Evolutionary conservation across 805 yeast species (phyloP).

Genomic region (Cyberlindnera petersonii): DNA sequence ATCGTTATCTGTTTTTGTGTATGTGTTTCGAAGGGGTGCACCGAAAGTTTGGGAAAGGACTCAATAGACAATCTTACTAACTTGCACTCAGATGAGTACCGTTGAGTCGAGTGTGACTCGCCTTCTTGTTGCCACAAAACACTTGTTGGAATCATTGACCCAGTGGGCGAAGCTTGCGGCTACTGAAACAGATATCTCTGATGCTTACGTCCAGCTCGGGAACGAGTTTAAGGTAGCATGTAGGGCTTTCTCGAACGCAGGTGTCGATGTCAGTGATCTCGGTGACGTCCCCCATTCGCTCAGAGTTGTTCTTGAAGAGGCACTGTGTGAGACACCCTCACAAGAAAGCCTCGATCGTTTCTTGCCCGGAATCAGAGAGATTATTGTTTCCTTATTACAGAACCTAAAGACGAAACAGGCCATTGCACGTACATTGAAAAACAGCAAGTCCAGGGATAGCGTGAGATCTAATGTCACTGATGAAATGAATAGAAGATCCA

Average conservation of each 20-base stretch:
- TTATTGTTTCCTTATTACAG: conserved; percentile 75
- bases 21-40: no score
- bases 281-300: conserved; percentile 88
- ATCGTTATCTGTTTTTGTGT: no score
- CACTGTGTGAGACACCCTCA: conserved; percentile 79
- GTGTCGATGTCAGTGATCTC: conserved; percentile 75
- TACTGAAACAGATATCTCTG: conserved; percentile 79
- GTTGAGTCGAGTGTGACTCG: conserved; percentile 77
- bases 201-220: conserved; percentile 87
- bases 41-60: no score
- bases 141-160: conserved; percentile 76
- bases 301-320: conserved; percentile 77
- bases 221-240: conserved; percentile 88
- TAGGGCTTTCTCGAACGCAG: conserved; percentile 71
- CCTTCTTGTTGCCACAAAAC: conserved; percentile 83
- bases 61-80: no score
- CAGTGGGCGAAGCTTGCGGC: conserved; percentile 87
- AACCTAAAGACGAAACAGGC: conserved; percentile 78
- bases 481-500: conserved; percentile 11
- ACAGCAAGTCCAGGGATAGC: conserved; percentile 24
- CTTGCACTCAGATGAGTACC: conserved; percentile 36
- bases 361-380: conserved; percentile 79
- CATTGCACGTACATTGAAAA: conserved; percentile 39
- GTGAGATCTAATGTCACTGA: conserved; percentile 14
- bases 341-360: conserved; percentile 77